Conservation (phyloP, 768 basidiomycete species). For the Floccularia luteovirens region DNA sequence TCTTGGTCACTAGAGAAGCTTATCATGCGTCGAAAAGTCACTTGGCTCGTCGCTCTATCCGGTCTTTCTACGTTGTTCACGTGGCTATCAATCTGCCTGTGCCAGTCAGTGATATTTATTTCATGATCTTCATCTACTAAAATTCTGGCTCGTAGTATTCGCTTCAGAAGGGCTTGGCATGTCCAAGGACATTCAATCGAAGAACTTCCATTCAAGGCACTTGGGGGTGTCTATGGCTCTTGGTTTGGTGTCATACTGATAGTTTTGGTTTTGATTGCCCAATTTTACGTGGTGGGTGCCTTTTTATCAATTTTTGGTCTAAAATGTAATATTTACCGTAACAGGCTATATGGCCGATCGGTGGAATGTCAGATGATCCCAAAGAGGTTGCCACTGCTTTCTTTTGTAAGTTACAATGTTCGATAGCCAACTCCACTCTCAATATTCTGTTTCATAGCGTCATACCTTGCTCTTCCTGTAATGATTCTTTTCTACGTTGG, state of each 20-base stretch:
- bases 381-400: conserved; percentile 22
- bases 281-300: conserved; percentile 32
- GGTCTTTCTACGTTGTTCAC: conserved; percentile 39
- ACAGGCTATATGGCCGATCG: conserved; percentile 33
- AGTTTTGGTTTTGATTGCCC: conserved; percentile 31
- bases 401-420: conserved; percentile 25
- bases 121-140: neutral
- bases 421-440: neutral
- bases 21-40: conserved; percentile 17
- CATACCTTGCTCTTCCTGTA: conserved; percentile 32
- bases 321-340: neutral
- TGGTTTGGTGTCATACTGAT: conserved; percentile 36
- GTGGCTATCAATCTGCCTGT: conserved; percentile 36
- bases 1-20: neutral
- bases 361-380: conserved; percentile 21
- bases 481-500: conserved; percentile 29
- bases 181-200: conserved; percentile 36
- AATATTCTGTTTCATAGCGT: conserved; percentile 11
- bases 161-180: conserved; percentile 35
- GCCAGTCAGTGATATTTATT: conserved; percentile 24
- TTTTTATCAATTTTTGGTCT: neutral
- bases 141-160: conserved; percentile 20
- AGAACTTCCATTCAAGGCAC: conserved; percentile 35
- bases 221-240: conserved; percentile 36
- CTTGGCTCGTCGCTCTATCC: conserved; percentile 37